Evolutionary conservation across 75 land plant genomes (phyloP).

Genomic region (Picea sitchensis): DNA sequence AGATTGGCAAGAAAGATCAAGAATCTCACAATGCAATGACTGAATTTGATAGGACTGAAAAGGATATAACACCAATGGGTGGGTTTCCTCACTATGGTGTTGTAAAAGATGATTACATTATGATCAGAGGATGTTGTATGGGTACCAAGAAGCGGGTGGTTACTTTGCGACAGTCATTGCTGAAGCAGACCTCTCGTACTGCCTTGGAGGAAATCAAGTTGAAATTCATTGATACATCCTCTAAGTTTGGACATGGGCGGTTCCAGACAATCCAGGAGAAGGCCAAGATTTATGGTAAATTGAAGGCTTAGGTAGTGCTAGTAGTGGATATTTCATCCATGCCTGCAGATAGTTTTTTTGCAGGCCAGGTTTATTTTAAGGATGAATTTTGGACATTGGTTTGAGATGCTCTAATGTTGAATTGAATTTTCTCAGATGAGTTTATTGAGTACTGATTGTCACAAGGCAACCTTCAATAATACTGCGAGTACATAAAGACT

Average conservation of each 20-base stretch:
- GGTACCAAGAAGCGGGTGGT: constrained; percentile 84
- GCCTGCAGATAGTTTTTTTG: too few species aligned
- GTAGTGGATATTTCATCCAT: too few species aligned
- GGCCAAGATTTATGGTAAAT: constrained; percentile 48
- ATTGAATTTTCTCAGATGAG: too few species aligned
- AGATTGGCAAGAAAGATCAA: constrained; percentile 44
- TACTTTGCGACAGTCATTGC: constrained; percentile 50
- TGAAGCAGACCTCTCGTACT: constrained; percentile 48
- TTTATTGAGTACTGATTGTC: too few species aligned
- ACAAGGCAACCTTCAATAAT: too few species aligned
- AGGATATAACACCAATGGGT: constrained; percentile 65
- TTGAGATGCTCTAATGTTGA: too few species aligned
- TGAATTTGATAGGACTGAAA: constrained; percentile 53
- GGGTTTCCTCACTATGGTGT: constrained; percentile 61
- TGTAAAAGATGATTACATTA: constrained; percentile 47
- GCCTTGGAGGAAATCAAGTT: constrained; percentile 67
- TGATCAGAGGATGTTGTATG: constrained; percentile 75
- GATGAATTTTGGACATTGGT: too few species aligned
- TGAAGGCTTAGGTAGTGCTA: constrained; percentile 30
- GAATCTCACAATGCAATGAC: constrained; percentile 40
- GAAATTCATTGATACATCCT: constrained; percentile 62
- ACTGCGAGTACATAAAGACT: too few species aligned
- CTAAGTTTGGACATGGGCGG: constrained; percentile 67
- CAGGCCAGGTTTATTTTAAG: too few species aligned
- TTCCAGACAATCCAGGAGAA: constrained; percentile 65